phyloP scores from a whole-genome alignment of 805 yeast species.

The Candida easanensis region DNA sequence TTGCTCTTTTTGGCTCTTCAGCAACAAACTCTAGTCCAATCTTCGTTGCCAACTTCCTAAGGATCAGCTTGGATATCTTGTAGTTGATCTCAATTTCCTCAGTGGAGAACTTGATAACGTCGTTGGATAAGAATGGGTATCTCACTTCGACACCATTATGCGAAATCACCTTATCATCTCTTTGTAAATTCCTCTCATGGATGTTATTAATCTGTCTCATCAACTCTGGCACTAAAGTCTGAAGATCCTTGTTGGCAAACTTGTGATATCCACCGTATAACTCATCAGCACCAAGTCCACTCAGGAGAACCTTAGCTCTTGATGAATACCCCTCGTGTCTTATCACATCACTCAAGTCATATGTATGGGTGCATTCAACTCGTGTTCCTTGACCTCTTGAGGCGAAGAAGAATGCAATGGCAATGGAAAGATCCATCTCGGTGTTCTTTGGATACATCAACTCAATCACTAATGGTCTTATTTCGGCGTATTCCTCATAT shows the following conservation, averaged over 20 bases:
- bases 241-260: conserved; percentile 49
- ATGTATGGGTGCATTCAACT: not conserved
- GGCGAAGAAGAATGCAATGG: conserved; percentile 93
- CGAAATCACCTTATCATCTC: conserved; percentile 89
- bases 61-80: conserved; percentile 49
- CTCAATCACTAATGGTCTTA: conserved; percentile 49
- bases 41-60: conserved; percentile 58
- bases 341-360: conserved; percentile 14
- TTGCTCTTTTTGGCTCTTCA: conserved; percentile 85
- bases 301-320: conserved; percentile 65
- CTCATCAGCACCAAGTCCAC: conserved; percentile 98
- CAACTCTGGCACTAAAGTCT: conserved; percentile 55
- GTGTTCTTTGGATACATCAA: conserved; percentile 83
- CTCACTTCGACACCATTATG: conserved; percentile 88
- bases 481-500: conserved; percentile 58
- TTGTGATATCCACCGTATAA: conserved; percentile 94
- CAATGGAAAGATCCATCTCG: conserved; percentile 95
- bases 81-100: conserved; percentile 46
- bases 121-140: conserved; percentile 77
- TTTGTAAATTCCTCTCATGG: conserved; percentile 75
- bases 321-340: conserved; percentile 39
- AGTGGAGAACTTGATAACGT: conserved; percentile 51
- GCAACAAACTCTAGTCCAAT: conserved; percentile 55
- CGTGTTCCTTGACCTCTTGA: conserved; percentile 50
- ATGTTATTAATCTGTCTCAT: conserved; percentile 69